Evolutionary conservation across 2,329 filamentous ascomycete species (phyloP), one percentile per base, ranked within the genome.

Genomic region (Phialophora expanda): DNA sequence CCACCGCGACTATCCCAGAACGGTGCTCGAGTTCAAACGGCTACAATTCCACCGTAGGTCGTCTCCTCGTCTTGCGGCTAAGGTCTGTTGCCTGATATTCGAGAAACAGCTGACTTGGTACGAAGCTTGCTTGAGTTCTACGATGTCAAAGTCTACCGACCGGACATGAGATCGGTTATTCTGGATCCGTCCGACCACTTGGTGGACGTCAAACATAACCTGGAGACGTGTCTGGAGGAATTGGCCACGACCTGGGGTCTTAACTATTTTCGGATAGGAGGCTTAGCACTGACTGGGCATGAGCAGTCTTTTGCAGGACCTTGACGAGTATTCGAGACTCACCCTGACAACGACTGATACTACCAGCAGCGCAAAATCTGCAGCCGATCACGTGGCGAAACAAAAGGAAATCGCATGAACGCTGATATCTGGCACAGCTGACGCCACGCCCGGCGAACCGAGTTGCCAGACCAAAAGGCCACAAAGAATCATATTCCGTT

Each of bases 181-280:
- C 62, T 62, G 30, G 62, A 66, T 38, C 57, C 26, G 3, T 54
- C 51, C 12, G 63, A 70, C 53, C 50, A 51, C 17, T 46, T 62
- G 17, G 32, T 61, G 11, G 68, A 70, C 26, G 53, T 70, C 24
- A 57, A 57, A 44, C 30, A 61, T 17, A 62, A 68, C 30, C 55
- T 70, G 22, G 66, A 70, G 48, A 66, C 68, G 4, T 70, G 68
- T 38, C 62, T 70, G 7, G 68, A 70, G 41, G 68, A 70, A 32
- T 34, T 70, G 14, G 68, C 68, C 4, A 68, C 58, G 48, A 57
- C 53, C 17, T 68, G 66, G 66, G 68, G 68, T 1, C 28, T 70
- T 17, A 66, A 70, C 50, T 70, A 66, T 64, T 61, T 61, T 34
- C 56, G 61, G 32, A 68, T 70, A 24, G 68, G 65, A 9, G 68